Conservation (phyloP, 2,329 filamentous ascomycete genomes). For the Ophiostoma perfectum region DNA sequence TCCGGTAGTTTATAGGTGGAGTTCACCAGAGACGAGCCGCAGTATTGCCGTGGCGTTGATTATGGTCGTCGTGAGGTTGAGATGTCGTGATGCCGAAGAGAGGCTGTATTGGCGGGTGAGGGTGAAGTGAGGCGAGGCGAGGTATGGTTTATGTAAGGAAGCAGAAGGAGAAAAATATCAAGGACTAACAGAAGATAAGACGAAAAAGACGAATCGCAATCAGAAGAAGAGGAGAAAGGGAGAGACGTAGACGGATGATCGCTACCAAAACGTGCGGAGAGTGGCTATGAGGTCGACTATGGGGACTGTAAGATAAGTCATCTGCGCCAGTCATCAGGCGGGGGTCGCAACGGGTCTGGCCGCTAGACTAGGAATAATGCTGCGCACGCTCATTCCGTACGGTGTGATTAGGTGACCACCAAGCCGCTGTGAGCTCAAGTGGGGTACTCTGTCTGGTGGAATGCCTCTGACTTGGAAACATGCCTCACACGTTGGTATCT, state of each 20-base stretch:
- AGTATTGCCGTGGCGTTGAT: too few relatives aligned
- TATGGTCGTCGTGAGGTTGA: neutral
- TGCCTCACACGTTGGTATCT: neutral
- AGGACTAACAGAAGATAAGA: neutral
- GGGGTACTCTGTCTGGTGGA: neutral
- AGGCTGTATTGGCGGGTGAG: neutral
- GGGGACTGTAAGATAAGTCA: neutral
- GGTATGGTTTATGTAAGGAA: neutral
- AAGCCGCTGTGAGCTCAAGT: neutral
- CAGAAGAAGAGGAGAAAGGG: conserved; percentile 8
- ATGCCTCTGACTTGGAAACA: neutral
- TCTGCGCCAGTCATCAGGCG: neutral
- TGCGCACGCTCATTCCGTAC: neutral
- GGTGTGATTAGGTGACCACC: neutral
- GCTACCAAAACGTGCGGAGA: neutral
- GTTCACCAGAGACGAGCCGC: too few relatives aligned
- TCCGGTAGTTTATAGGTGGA: too few relatives aligned
- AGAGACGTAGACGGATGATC: neutral
- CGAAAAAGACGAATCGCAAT: neutral
- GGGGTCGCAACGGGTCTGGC: neutral
- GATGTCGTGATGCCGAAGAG: neutral
- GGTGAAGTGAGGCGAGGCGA: neutral
- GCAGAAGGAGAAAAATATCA: neutral
- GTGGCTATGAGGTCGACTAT: neutral
- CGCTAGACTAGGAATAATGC: neutral